Evolutionary conservation across 352 stramenopile genomes (phyloP), one percentile per base, ranked within the genome.

Genomic region (Phytophthora rubi): DNA sequence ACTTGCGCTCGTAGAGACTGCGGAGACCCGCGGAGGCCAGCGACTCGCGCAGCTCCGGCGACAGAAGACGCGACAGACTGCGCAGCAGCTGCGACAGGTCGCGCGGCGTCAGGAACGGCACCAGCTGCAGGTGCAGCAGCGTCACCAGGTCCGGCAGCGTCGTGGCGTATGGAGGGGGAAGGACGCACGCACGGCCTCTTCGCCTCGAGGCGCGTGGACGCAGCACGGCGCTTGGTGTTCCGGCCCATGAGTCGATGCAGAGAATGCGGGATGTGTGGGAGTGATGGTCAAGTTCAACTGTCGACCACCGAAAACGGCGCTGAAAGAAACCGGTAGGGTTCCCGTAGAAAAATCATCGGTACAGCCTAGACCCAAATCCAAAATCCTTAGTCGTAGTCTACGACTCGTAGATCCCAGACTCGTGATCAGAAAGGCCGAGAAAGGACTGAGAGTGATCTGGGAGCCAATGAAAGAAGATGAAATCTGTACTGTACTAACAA

Each of bases 231-330:
- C 60, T 61, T 67, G 18, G 54, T 6, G 35, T 16, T 42, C 9
- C 35, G 35, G 35, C 10, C 35, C 35, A 42, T 42, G 2, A 13
- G 10, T 16, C 1, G 2, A 10, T 42, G 8, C 13, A 26, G 9
- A 42, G 16, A 42, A 42, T 42, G 35, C 35, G 35, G 18, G 35
- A 53, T 3, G 32, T 39, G 18, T 13, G n/a, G 55, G 65, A 72
- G 26, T 72, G 65, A 72, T 68, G 65, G 65, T 72, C 65, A 72
- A 67, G 52, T 68, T 73, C 65, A 67, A 71, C 5, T 71, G 16
- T 42, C 60, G 60, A 68, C 42, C 52, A 68, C 30, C 52, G 61
- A 55, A 68, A 3, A 13, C 13, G 35, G 35, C 10, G 35, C 35
- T 13, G 35, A 42, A 42, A 42, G 35, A 16, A 42, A 42, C 35